Percentiles rank a stretch among this genome's conserved stretches.
Evolutionary conservation across 2,329 filamentous ascomycete genomes (phyloP).

Genomic region (Zasmidium citrigriseum): DNA sequence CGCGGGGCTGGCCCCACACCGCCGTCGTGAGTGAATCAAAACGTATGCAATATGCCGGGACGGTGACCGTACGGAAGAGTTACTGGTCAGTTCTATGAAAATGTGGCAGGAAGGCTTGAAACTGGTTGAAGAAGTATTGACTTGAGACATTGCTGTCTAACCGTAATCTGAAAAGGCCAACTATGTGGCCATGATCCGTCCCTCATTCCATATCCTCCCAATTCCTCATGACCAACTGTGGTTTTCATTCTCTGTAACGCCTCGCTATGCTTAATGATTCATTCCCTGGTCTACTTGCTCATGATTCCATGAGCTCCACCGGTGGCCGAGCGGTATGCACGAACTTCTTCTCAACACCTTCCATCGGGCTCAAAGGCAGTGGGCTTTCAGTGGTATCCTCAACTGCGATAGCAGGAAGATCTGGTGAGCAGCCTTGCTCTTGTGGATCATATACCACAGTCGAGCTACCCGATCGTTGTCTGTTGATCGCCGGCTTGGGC

Average conservation of each 20-base stretch:
- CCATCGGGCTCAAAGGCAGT: conserved; percentile 51
- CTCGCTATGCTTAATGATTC: not conserved
- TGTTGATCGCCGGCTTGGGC: conserved; percentile 18
- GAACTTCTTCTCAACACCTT: conserved; percentile 46
- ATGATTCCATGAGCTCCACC: conserved; percentile 56
- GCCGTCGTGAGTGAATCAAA: not conserved
- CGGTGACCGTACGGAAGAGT: too few species aligned
- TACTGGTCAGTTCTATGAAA: too few species aligned
- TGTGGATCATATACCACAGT: conserved; percentile 65
- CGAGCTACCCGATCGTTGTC: conserved; percentile 48
- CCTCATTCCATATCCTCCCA: too few species aligned
- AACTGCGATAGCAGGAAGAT: conserved; percentile 63
- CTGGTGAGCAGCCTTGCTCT: conserved; percentile 61
- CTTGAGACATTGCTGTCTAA: not conserved
- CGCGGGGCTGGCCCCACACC: not conserved
- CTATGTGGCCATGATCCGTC: not conserved
- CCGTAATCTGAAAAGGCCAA: not conserved
- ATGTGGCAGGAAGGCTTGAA: too few species aligned
- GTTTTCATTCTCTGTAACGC: not conserved
- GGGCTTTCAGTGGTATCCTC: conserved; percentile 58
- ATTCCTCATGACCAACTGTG: not conserved
- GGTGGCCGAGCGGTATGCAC: conserved; percentile 57
- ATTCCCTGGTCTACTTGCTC: not conserved
- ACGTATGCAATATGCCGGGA: too few species aligned
- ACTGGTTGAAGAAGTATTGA: not conserved